phyloP scores from a whole-genome alignment of 192 early-diverging fungal species.

The Geranomyces variabilis region DNA sequence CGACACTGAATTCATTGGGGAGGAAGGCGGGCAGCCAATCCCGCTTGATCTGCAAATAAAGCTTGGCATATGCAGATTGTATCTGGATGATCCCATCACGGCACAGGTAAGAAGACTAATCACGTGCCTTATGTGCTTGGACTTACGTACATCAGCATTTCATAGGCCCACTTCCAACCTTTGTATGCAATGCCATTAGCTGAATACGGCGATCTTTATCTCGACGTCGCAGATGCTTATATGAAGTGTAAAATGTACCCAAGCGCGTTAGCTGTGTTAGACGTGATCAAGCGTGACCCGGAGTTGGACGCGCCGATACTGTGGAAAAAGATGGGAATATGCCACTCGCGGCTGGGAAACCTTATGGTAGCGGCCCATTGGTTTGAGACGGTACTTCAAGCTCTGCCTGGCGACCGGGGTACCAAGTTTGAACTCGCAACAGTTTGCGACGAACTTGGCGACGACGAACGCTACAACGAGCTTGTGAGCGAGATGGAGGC shows the following conservation, averaged over 20 bases:
- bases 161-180: constrained; percentile 67
- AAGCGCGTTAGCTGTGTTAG: constrained; percentile 60
- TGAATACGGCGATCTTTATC: constrained; percentile 70
- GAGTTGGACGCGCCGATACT: background rate
- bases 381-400: constrained; percentile 58
- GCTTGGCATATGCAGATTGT: constrained; percentile 79
- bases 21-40: constrained; percentile 38
- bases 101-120: constrained; percentile 59
- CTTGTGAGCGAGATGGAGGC: background rate
- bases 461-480: constrained; percentile 40
- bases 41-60: constrained; percentile 87
- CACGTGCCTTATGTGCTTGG: background rate
- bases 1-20: constrained; percentile 64
- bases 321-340: constrained; percentile 65
- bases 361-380: constrained; percentile 54
- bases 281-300: constrained; percentile 35
- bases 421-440: constrained; percentile 69
- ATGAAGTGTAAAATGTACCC: constrained; percentile 64
- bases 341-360: constrained; percentile 62
- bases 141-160: background rate
- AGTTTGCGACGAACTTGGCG: constrained; percentile 74
- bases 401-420: constrained; percentile 65
- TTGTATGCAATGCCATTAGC: constrained; percentile 53
- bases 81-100: constrained; percentile 66
- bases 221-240: constrained; percentile 77